A percentile compares a stretch with the other conserved stretches of the same genome.
These are phyloP conservation scores for Colletotrichum sp. DNA, from an alignment of 2,329 filamentous ascomycete species.

Conservation along the genomic window DNA sequence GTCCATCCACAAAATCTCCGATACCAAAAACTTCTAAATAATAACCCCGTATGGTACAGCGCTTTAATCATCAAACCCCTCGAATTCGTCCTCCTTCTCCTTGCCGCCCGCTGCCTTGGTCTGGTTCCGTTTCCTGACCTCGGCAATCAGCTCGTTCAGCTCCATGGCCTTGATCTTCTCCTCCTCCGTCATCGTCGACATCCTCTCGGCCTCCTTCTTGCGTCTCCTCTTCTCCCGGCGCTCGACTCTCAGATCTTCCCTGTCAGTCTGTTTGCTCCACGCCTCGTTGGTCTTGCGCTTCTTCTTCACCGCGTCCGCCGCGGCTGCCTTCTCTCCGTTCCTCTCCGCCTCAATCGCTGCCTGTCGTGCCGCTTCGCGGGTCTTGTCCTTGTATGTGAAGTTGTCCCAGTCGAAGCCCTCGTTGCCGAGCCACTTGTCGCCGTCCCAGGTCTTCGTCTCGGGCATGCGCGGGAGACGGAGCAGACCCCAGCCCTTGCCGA, in stretches of 20 bases:
- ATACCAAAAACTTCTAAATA: not conserved
- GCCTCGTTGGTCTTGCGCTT: constrained; percentile 69
- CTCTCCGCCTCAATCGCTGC: constrained; percentile 58
- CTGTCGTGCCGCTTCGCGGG: constrained; percentile 68
- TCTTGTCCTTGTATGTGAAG: constrained; percentile 75
- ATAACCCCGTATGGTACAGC: not conserved
- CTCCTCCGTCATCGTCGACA: constrained; percentile 71
- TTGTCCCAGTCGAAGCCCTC: constrained; percentile 67
- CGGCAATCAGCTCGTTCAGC: constrained; percentile 66
- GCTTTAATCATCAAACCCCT: constrained; percentile 54
- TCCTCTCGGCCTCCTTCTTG: constrained; percentile 66
- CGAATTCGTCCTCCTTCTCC: constrained; percentile 56
- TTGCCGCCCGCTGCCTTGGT: constrained; percentile 37
- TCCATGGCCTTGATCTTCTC: constrained; percentile 68
- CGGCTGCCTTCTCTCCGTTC: constrained; percentile 35
- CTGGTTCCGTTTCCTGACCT: constrained; percentile 65
- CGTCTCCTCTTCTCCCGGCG: constrained; percentile 69
- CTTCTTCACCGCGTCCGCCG: constrained; percentile 47
- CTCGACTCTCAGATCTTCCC: constrained; percentile 65
- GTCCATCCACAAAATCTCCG: not conserved
- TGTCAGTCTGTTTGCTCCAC: constrained; percentile 75
- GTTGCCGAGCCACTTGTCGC: constrained; percentile 67
- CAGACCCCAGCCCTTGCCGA: constrained; percentile 85
- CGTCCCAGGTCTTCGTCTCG: constrained; percentile 76
- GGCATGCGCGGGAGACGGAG: constrained; percentile 93